Evolutionary conservation across 805 yeast genomes (phyloP).

Genomic region (Millerozyma acaciae): DNA sequence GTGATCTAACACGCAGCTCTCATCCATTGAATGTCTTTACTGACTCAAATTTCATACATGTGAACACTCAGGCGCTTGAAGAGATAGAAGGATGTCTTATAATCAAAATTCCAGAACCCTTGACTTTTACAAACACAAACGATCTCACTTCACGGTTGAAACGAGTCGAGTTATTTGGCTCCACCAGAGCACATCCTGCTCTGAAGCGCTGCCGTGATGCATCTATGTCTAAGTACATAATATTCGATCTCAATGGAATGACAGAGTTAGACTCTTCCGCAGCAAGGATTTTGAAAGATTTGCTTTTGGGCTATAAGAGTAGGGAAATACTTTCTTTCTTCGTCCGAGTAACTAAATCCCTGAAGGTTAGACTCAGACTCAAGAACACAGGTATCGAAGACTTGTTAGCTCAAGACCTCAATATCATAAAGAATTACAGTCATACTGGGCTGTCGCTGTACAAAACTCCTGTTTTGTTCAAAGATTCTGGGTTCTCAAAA

Average conservation of each 20-base stretch:
- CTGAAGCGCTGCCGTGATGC: constrained; percentile 30
- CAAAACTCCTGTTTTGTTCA: constrained; percentile 10
- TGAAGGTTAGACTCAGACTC: constrained; percentile 25
- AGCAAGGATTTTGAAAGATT: constrained; percentile 30
- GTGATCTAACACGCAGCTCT: background rate
- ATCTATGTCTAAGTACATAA: constrained; percentile 37
- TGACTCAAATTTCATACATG: constrained; percentile 31
- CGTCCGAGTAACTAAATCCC: constrained; percentile 28
- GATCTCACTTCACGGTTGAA: constrained; percentile 36
- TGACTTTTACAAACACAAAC: constrained; percentile 39
- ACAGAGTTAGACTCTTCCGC: constrained; percentile 41
- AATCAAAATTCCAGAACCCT: constrained; percentile 41
- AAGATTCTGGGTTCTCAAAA: background rate
- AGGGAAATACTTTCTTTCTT: constrained; percentile 32
- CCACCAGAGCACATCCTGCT: constrained; percentile 43
- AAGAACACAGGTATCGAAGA: constrained; percentile 25
- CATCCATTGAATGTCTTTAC: constrained; percentile 30
- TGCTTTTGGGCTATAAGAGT: constrained; percentile 24
- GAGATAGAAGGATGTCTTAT: constrained; percentile 44
- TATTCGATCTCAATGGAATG: constrained; percentile 43
- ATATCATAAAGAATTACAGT: constrained; percentile 20
- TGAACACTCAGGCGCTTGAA: constrained; percentile 34
- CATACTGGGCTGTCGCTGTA: too few relatives aligned
- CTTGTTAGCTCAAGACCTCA: constrained; percentile 23
- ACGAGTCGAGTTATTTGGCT: constrained; percentile 41